Conservation (phyloP, 768 basidiomycete species). For the Pluteus cervinus region DNA sequence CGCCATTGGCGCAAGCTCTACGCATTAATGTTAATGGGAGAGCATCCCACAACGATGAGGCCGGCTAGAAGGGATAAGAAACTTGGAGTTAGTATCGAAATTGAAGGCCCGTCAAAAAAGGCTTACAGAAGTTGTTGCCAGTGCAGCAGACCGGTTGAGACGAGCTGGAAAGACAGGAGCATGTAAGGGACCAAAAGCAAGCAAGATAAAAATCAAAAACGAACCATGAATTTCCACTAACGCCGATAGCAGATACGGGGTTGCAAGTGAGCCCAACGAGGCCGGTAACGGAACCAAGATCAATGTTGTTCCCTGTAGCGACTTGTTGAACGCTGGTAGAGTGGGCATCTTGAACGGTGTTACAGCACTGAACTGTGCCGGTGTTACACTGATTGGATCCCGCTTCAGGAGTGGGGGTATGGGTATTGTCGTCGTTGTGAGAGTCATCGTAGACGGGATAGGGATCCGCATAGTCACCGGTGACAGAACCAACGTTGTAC, state of each 20-base stretch:
- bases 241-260: slow-evolving; percentile 11
- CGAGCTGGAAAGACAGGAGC: slow-evolving; percentile 6
- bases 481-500: too few relatives aligned
- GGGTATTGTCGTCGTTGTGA: too few relatives aligned
- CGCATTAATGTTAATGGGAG: slow-evolving; percentile 10
- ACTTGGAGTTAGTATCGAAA: neutral
- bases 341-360: slow-evolving; percentile 8
- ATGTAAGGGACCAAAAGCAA: neutral
- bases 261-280: slow-evolving; percentile 12
- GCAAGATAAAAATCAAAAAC: neutral
- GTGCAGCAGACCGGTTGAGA: slow-evolving; percentile 15
- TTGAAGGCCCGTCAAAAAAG: neutral
- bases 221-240: slow-evolving; percentile 12
- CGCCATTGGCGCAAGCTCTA: too few relatives aligned
- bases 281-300: slow-evolving; percentile 6
- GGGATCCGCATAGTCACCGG: too few relatives aligned
- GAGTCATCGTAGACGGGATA: too few relatives aligned
- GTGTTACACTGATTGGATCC: slow-evolving; percentile 16
- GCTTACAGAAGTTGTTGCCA: slow-evolving; percentile 13
- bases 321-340: slow-evolving; percentile 3
- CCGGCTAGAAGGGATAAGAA: slow-evolving; percentile 7
- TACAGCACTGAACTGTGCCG: slow-evolving; percentile 16
- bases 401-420: too few relatives aligned
- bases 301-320: slow-evolving; percentile 11
- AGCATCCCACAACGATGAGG: slow-evolving; percentile 10